A percentile compares a stretch with the other conserved stretches of the same genome.
Evolutionary conservation across 306 rosid genomes (phyloP).

Genomic region (Dalbergia cochinchinensis): DNA sequence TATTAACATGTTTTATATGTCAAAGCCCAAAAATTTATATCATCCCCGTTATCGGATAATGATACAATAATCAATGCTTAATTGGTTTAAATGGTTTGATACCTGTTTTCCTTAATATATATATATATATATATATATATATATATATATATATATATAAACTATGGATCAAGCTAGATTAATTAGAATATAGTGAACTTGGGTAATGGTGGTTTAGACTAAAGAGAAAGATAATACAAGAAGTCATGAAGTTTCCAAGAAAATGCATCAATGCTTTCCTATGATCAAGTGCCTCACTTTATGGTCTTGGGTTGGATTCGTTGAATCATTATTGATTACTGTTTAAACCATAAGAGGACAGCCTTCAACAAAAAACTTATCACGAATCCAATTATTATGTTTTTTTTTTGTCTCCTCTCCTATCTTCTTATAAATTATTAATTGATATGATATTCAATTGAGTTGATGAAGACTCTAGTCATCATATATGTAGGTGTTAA

Average conservation of each 20-base stretch:
- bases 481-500: slow-evolving; percentile 5
- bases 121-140: too few relatives aligned
- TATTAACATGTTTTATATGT: slow-evolving; percentile 22
- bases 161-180: too few relatives aligned
- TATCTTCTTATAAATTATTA: slow-evolving; percentile 17
- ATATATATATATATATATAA: too few relatives aligned
- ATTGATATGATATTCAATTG: slow-evolving; percentile 4
- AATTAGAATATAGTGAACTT: too few relatives aligned
- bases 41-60: not conserved
- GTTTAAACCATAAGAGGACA: slow-evolving; percentile 35
- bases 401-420: slow-evolving; percentile 29
- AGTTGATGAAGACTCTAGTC: slow-evolving; percentile 22
- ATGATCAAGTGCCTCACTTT: slow-evolving; percentile 26
- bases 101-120: too few relatives aligned
- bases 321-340: slow-evolving; percentile 36
- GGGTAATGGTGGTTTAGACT: too few relatives aligned
- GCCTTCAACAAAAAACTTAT: slow-evolving; percentile 7
- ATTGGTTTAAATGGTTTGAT: too few relatives aligned
- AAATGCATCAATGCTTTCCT: slow-evolving; percentile 28
- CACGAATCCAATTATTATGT: slow-evolving; percentile 20
- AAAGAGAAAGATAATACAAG: not conserved
- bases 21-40: not conserved
- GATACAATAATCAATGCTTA: too few relatives aligned
- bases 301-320: slow-evolving; percentile 39
- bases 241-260: slow-evolving; percentile 51